Conservation (phyloP, 2,329 filamentous ascomycete species). For the Calonectria pteridis region DNA sequence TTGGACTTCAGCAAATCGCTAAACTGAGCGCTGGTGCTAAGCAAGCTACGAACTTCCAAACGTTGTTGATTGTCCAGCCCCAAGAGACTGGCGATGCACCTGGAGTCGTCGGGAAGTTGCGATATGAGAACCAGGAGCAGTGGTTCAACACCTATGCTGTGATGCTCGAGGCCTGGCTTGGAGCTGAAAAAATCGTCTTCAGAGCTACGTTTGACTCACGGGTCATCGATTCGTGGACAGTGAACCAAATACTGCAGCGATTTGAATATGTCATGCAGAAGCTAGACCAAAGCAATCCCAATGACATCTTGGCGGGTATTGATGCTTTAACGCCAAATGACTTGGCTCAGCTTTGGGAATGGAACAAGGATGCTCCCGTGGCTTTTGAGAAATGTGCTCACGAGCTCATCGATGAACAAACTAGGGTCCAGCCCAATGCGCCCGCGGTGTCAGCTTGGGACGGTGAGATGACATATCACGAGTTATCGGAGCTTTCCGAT, state of each 20-base stretch:
- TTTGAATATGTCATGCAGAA: background rate
- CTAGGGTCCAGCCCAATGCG: conserved; percentile 23
- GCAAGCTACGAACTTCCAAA: background rate
- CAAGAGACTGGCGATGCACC: background rate
- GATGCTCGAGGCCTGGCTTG: background rate
- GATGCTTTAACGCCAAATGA: conserved; percentile 19
- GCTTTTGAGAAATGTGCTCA: conserved; percentile 35
- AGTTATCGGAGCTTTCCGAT: conserved; percentile 54
- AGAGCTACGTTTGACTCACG: background rate
- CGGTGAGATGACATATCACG: conserved; percentile 52
- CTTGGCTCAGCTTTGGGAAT: conserved; percentile 33
- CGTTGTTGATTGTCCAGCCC: background rate
- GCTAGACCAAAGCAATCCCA: background rate
- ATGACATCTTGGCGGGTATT: background rate
- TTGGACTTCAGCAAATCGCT: background rate
- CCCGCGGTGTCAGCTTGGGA: conserved; percentile 42
- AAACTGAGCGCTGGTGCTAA: background rate
- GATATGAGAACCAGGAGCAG: background rate
- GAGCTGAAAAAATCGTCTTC: background rate
- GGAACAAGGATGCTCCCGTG: conserved; percentile 22
- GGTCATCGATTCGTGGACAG: background rate
- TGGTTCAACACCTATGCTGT: conserved; percentile 2
- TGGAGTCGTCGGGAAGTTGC: background rate
- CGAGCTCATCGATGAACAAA: conserved; percentile 23
- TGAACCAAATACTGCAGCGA: background rate